phyloP scores from a whole-genome alignment of 2,329 filamentous ascomycete genomes.

The Diaporthe vaccinii region DNA sequence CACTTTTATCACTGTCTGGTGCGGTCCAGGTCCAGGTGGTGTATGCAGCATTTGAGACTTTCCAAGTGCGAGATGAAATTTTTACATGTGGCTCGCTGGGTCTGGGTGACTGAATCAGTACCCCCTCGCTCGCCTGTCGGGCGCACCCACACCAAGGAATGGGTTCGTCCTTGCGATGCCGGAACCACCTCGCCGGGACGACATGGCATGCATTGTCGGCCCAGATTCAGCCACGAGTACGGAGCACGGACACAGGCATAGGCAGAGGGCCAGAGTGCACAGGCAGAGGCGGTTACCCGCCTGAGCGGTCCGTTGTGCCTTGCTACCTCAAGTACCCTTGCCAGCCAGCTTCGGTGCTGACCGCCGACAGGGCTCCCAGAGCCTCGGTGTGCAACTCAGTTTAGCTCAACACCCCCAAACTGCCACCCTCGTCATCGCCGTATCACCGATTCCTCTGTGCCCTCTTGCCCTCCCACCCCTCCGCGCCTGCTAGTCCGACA shows the following conservation, averaged over 20 bases:
- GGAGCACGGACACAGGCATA: conserved; percentile 16
- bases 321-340: not conserved
- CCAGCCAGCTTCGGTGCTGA: conserved; percentile 16
- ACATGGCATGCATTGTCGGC: not conserved
- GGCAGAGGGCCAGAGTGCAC: not conserved
- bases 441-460: conserved; percentile 14
- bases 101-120: conserved; percentile 27
- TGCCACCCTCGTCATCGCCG: conserved; percentile 28
- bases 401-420: conserved; percentile 12
- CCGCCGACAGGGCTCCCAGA: conserved; percentile 27
- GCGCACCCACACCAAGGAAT: conserved; percentile 21
- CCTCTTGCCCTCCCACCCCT: not conserved
- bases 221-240: not conserved
- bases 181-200: conserved; percentile 25
- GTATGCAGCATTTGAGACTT: conserved; percentile 13
- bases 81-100: conserved; percentile 21
- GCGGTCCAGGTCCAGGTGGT: not conserved
- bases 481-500: conserved; percentile 13
- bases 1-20: not conserved
- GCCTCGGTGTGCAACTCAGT: conserved; percentile 29
- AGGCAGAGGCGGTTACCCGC: conserved; percentile 23
- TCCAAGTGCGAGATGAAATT: conserved; percentile 9
- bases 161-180: conserved; percentile 27
- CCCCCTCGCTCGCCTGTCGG: conserved; percentile 9
- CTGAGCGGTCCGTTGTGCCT: conserved; percentile 3